phyloP scores from a whole-genome alignment of 345 rosid genomes.

The Garcia nutans region DNA sequence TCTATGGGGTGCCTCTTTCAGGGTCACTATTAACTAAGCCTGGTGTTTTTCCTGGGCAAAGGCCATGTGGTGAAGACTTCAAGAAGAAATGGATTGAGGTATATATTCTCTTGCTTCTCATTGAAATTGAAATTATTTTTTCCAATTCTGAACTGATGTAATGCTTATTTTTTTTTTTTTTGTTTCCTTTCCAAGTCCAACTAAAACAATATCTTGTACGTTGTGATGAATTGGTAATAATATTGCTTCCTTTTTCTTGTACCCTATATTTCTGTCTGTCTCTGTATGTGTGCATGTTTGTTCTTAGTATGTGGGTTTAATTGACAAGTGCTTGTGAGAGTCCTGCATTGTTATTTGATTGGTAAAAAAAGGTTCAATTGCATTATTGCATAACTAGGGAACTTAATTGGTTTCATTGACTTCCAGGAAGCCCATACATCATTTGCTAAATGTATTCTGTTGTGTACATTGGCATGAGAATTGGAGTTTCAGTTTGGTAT shows the following conservation, averaged over 20 bases:
- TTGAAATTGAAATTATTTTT: neutral
- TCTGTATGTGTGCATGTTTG: neutral
- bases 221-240: neutral
- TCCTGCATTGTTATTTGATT: neutral
- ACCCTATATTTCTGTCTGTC: neutral
- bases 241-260: neutral
- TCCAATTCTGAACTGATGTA: neutral
- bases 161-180: neutral
- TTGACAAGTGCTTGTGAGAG: neutral
- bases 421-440: neutral
- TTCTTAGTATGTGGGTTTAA: neutral
- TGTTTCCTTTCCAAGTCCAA: neutral
- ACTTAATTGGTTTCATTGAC: neutral
- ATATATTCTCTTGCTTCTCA: slow-evolving; percentile 9
- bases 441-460: neutral
- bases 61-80: slow-evolving; percentile 71
- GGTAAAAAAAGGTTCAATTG: neutral
- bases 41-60: slow-evolving; percentile 83
- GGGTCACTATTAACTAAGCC: slow-evolving; percentile 76
- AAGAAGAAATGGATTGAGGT: slow-evolving; percentile 98
- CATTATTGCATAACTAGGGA: neutral
- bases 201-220: neutral
- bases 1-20: slow-evolving; percentile 91
- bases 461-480: neutral
- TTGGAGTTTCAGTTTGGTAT: neutral